Evolutionary conservation across 495 filamentous ascomycete species (phyloP).

Genomic region (Parathielavia appendiculata): DNA sequence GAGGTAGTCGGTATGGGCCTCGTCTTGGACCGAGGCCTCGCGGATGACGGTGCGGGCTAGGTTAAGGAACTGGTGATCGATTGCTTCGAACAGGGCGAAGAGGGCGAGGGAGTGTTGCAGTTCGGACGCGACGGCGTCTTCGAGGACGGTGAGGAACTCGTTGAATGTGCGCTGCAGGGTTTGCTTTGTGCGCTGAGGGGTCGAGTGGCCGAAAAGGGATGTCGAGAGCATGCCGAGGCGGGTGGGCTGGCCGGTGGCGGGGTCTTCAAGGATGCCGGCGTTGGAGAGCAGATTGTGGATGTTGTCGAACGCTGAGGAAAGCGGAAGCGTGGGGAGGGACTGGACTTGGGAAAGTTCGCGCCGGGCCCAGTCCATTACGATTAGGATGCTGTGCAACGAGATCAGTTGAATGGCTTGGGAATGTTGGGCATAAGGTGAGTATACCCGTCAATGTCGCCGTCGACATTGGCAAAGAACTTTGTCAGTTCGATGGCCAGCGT

Average conservation of each 20-base stretch:
- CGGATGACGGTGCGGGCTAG: slow-evolving; percentile 79
- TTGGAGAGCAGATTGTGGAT: slow-evolving; percentile 67
- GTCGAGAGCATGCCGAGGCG: slow-evolving; percentile 59
- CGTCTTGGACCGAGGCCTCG: slow-evolving; percentile 73
- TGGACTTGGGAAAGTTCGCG: slow-evolving; percentile 62
- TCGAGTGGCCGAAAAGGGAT: slow-evolving; percentile 70
- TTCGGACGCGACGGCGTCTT: slow-evolving; percentile 82
- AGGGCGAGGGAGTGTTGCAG: slow-evolving; percentile 68
- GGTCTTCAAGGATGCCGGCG: slow-evolving; percentile 64
- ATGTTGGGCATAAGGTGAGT: background rate
- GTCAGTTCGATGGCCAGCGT: slow-evolving; percentile 74
- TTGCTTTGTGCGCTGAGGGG: slow-evolving; percentile 68
- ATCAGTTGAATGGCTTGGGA: slow-evolving; percentile 1
- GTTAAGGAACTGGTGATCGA: slow-evolving; percentile 84
- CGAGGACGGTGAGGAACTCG: slow-evolving; percentile 79
- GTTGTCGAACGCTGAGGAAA: slow-evolving; percentile 68
- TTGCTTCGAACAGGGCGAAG: slow-evolving; percentile 77
- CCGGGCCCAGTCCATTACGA: slow-evolving; percentile 92
- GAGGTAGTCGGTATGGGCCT: slow-evolving; percentile 63
- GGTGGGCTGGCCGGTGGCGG: slow-evolving; percentile 55
- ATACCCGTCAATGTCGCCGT: slow-evolving; percentile 78
- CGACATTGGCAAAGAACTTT: slow-evolving; percentile 84
- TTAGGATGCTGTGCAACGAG: slow-evolving; percentile 57
- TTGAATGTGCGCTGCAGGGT: slow-evolving; percentile 81
- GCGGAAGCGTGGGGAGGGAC: slow-evolving; percentile 47